Base-by-base conservation (phyloP, 23 red algal species). In the Pyropia haitanensis region DNA sequence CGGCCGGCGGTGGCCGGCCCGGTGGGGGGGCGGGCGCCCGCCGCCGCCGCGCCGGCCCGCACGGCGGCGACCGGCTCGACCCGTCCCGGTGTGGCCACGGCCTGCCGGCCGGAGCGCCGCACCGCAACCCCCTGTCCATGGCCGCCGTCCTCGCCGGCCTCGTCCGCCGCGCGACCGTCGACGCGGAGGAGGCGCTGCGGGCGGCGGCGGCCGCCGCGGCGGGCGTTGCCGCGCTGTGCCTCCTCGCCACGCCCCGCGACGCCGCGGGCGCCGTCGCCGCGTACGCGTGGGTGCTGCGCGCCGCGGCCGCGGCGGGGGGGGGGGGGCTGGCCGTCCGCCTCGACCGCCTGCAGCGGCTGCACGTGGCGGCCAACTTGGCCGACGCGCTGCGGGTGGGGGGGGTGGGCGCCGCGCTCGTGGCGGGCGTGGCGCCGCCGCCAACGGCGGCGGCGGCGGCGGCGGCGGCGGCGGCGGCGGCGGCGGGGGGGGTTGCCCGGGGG, bases 131-230 rank as follows among this genome's bases (percentile, higher is more conserved):
- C 14, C 50, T 95, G 60, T 83, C 81, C 2, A 84, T 96, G 83
- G 75, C 54, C 19, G 56, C 85, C 53, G 91, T 96, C 2, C 65
- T 96, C 13, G 71, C 75, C 18, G 72, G 63, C 3, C 31, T 89
- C 5, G 30, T 96, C 5, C 53, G 46, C 19, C 77, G 81, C 20
- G 51, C 77, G 17, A 61, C 51, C 1, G 63, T 80, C 20, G 91
- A 96, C 30, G 84, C 72, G 64, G 77, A 88, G 33, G 91, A 96
- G 32, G 91, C 83, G 14, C 73, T 78, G 63, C 70, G 91, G 12
- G 53, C 51, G 15, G 29, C 83, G 2, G 53, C 89, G 22, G 82
- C 83, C 0, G 56, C 73, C 27, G 24, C 68, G 27, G 89, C 90
- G 60, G 91, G 91, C 1, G 71, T 89, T 22, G 91, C 91, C 16